These are phyloP conservation scores for Claviceps purpurea DNA, from an alignment of 2,329 filamentous ascomycete species.

Conservation along the genomic window DNA sequence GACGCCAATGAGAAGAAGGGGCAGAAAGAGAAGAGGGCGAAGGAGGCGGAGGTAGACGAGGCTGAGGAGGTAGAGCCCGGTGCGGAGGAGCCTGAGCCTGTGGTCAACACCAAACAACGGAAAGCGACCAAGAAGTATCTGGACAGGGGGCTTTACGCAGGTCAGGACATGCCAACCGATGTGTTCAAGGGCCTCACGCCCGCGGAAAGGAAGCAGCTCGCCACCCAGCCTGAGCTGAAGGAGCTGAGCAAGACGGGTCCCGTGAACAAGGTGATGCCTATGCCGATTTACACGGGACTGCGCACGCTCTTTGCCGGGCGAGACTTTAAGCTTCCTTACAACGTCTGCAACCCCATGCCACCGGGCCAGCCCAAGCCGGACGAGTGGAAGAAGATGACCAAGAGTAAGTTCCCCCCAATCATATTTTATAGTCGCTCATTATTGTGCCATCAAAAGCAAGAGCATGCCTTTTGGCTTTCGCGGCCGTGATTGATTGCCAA, in stretches of 20 bases:
- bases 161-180: constrained; percentile 49
- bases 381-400: constrained; percentile 84
- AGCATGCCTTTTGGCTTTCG: neutral
- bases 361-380: constrained; percentile 81
- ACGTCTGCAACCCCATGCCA: constrained; percentile 78
- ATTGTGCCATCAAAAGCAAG: neutral
- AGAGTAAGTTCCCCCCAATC: constrained; percentile 42
- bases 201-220: constrained; percentile 37
- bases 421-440: neutral
- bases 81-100: constrained; percentile 12
- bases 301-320: constrained; percentile 57
- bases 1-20: too few species aligned
- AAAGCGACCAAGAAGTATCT: constrained; percentile 59
- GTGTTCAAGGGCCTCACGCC: constrained; percentile 33
- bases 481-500: neutral
- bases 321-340: constrained; percentile 80
- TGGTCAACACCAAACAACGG: constrained; percentile 25
- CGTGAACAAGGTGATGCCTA: constrained; percentile 48
- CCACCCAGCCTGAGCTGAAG: constrained; percentile 32
- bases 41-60: neutral
- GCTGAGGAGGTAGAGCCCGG: neutral
- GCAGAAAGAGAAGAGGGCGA: neutral
- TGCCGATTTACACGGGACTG: constrained; percentile 68
- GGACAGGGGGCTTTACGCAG: constrained; percentile 72
- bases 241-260: constrained; percentile 23